Evolutionary conservation across 108 stramenopile genomes (phyloP), one percentile per base, ranked within the genome.

Genomic region (Conticribra guillardii): DNA sequence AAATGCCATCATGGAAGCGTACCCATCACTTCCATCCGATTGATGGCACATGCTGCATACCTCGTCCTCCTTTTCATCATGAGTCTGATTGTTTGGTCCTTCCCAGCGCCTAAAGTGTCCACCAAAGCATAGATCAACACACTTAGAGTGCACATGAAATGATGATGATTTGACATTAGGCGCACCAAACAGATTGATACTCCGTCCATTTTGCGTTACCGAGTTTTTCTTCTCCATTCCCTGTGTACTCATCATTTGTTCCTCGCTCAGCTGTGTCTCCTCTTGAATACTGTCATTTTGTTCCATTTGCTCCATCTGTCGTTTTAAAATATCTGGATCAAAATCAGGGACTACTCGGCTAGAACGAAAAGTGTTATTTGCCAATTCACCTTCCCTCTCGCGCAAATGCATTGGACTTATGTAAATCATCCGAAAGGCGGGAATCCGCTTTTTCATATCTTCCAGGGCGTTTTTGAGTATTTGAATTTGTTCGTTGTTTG

Each of bases 401-500:
- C 87, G 54, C 26, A 84, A 68, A 48, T 93, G 92, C 63, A 80
- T 64, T 15, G 89, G 89, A 51, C 82, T 83, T 9, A 93, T 84
- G 60, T 93, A 93, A 0, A 89, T 67, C 81, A 89, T 85, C 34
- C 71, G 67, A 74, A 90, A 93, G n/a, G 76, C 68, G 0, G 92
- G 92, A 16, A 89, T 84, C 2, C 89, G 84, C 0, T 56, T 23
- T 69, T 73, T 67, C 76, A 93, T 80, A 22, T 80, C 62, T 2
- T 33, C 11, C 29, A 82, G 66, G n/a, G 85, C 85, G 44, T 70
- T 37, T 51, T 68, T 49, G 9, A 77, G 67, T 51, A 33, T 54
- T 28, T 37, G 24, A 44, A 69, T 26, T 48, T 52, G 44, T 26
- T 23, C 41, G 15, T 55, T 0, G n/a, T 45, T 30, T 41, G 11